Evolutionary conservation across 768 basidiomycete genomes (phyloP), one percentile per base, ranked within the genome.

Genomic region (Naematelia encephala): DNA sequence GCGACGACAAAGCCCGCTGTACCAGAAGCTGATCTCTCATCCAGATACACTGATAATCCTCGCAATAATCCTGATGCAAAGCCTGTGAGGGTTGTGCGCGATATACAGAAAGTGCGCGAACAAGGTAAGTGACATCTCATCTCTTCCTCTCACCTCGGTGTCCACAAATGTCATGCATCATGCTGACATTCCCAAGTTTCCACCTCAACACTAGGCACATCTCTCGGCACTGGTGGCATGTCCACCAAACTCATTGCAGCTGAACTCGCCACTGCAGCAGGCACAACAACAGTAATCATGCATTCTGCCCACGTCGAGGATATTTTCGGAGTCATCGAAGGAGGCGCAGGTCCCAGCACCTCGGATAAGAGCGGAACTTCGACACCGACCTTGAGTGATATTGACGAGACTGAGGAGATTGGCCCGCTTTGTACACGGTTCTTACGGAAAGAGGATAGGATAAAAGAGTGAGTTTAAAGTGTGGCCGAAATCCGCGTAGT

Each of bases 201-300:
- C 76, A 96, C 91, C 0, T 84, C 85, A 1, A 96, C 96, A 0
- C 82, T 94, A 0, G 96, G 96, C 0, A 93, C 91, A 0, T 90
- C 84, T 64, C 82, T 99, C 11, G 96, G 96, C 0, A 98, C 96
- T 1, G 96, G 96, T 0, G 96, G 96, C 2, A 98, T 98, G 96
- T 92, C 96, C 78, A 99, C 96, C 2, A 99, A 98, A 73, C 84
- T 98, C 66, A 96, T 98, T 64, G 96, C 96, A 0, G 94, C 96
- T 0, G 96, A 99, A 70, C 91, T 99, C 27, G 92, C 94, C 3
- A 94, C 90, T 0, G 92, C 87, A 0, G 94, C 93, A 0, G 96
- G 96, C 5, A 91, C 94, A 28, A 86, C 89, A 3, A 96, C 94
- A 0, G 82, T 97, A 45, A 89, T 99, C 69, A 86, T 87, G 48